A percentile compares a stretch with the other conserved stretches of the same genome.
These are phyloP conservation scores for Gossypium davidsonii DNA, from an alignment of 441 rosid species.

Conservation along the genomic window DNA sequence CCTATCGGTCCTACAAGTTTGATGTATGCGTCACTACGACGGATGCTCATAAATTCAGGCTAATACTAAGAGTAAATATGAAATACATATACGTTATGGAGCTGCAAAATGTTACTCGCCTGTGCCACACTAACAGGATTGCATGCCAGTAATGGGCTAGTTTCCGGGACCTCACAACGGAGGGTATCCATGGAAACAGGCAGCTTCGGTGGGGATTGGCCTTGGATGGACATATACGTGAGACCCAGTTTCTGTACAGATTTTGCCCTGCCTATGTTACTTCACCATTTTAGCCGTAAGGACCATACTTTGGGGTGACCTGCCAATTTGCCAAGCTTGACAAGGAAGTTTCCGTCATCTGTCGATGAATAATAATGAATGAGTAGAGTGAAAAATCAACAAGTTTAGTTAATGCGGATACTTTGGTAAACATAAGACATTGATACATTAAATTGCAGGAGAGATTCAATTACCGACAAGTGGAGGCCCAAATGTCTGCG, in stretches of 20 bases:
- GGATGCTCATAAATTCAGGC: not conserved
- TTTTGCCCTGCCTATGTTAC: conserved; percentile 42
- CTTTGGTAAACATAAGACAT: not conserved
- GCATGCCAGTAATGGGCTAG: conserved; percentile 39
- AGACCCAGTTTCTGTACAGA: conserved; percentile 48
- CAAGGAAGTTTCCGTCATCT: conserved; percentile 45
- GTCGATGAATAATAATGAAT: conserved; percentile 25
- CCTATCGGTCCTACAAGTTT: conserved; percentile 34
- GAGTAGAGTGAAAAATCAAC: not conserved
- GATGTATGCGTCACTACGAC: conserved; percentile 22
- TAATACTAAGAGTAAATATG: too few species aligned
- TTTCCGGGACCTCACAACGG: conserved; percentile 43
- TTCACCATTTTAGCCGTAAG: conserved; percentile 43
- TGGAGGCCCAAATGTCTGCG: not conserved
- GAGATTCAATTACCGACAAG: not conserved
- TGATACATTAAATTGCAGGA: not conserved
- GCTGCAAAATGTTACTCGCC: conserved; percentile 33
- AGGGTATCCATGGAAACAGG: conserved; percentile 42
- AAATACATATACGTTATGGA: too few species aligned
- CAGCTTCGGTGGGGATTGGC: conserved; percentile 49
- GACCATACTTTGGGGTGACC: conserved; percentile 43
- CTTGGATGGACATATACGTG: conserved; percentile 45
- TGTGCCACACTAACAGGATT: conserved; percentile 31
- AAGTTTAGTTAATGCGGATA: not conserved
- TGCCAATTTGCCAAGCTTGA: conserved; percentile 43